phyloP scores from a whole-genome alignment of 2,329 filamentous ascomycete species.

The Calonectria fujianensis region DNA sequence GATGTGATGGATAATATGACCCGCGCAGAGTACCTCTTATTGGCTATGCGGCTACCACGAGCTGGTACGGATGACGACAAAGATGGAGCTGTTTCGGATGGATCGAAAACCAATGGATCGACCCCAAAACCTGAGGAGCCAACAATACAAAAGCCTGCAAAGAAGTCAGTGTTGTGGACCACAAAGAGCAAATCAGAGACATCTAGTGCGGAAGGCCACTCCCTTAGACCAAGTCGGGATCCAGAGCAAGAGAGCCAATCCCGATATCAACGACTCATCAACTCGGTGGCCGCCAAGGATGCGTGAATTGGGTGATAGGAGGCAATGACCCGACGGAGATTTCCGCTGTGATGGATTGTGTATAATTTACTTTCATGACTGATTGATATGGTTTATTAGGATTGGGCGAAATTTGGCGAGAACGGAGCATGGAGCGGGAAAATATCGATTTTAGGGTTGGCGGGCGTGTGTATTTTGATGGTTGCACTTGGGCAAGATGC shows the following conservation, averaged over 20 bases:
- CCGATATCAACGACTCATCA: conserved; percentile 62
- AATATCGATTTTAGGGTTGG: conserved; percentile 41
- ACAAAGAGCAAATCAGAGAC: conserved; percentile 52
- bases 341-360: conserved; percentile 14
- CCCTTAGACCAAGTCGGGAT: conserved; percentile 55
- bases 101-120: conserved; percentile 56
- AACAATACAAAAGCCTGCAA: conserved; percentile 49
- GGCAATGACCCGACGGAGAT: background rate
- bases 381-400: conserved; percentile 41
- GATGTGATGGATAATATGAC: conserved; percentile 82
- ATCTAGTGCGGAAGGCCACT: conserved; percentile 43
- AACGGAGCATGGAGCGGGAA: conserved; percentile 51
- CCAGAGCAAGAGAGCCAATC: conserved; percentile 60
- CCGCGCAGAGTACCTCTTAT: conserved; percentile 78
- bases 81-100: conserved; percentile 55
- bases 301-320: conserved; percentile 47
- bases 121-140: conserved; percentile 56
- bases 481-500: conserved; percentile 15
- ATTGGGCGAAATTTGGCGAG: conserved; percentile 45
- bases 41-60: conserved; percentile 80
- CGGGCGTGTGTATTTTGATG: conserved; percentile 44
- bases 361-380: conserved; percentile 46
- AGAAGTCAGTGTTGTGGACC: conserved; percentile 62
- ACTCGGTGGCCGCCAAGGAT: conserved; percentile 61
- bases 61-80: conserved; percentile 57